phyloP scores from a whole-genome alignment of 2,329 filamentous ascomycete species.

The Aspergillus fructus region DNA sequence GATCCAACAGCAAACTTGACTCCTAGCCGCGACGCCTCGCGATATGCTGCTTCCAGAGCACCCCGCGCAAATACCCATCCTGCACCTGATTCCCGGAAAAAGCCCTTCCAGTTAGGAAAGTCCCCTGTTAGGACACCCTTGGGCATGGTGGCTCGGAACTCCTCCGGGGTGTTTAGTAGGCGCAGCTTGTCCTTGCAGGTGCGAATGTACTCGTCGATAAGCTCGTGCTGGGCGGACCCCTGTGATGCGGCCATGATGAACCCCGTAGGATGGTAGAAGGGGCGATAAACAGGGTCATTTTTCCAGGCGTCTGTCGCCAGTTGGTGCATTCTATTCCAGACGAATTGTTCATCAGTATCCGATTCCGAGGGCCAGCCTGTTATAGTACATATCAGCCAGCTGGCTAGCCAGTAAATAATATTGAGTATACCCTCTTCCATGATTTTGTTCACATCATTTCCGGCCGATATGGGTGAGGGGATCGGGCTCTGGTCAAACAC shows the following conservation, averaged over 20 bases:
- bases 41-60: conserved; percentile 38
- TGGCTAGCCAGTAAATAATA: neutral
- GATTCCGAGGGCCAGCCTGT: neutral
- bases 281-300: conserved; percentile 45
- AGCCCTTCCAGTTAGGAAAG: conserved; percentile 54
- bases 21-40: neutral
- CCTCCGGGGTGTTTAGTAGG: conserved; percentile 42
- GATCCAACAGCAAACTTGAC: neutral
- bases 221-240: conserved; percentile 33
- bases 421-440: conserved; percentile 21
- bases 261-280: conserved; percentile 49
- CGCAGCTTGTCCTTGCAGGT: conserved; percentile 25
- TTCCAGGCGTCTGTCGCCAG: conserved; percentile 33
- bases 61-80: conserved; percentile 57
- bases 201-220: conserved; percentile 30
- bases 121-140: conserved; percentile 51
- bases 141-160: conserved; percentile 54
- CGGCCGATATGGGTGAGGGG: conserved; percentile 49
- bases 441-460: conserved; percentile 55
- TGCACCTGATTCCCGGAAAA: conserved; percentile 39
- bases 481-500: conserved; percentile 50
- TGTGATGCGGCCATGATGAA: conserved; percentile 42
- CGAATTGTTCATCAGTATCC: neutral
- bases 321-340: conserved; percentile 2
- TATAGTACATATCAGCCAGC: neutral